Conservation (phyloP, 2,329 filamentous ascomycete genomes). For the Curvularia verruculosa region DNA sequence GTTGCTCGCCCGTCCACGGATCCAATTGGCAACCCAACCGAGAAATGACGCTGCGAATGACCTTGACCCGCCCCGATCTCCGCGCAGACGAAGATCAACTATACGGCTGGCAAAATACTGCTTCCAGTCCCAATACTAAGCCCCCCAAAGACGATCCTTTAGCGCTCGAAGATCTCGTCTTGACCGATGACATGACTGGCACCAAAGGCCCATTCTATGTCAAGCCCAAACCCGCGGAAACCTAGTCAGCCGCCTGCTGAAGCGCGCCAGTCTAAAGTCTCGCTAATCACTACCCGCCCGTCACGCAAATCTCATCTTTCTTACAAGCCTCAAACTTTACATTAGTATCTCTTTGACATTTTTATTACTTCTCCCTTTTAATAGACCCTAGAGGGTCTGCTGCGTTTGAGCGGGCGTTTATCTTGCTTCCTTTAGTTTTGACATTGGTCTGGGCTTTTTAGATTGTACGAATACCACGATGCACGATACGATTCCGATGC, state of each 20-base stretch:
- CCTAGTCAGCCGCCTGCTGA: constrained; percentile 46
- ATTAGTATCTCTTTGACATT: neutral
- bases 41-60: constrained; percentile 97
- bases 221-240: constrained; percentile 44
- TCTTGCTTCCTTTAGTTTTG: constrained; percentile 6
- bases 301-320: neutral
- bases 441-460: neutral
- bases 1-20: constrained; percentile 31
- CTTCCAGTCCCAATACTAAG: constrained; percentile 17
- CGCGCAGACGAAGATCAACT: constrained; percentile 74
- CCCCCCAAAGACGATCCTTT: constrained; percentile 57
- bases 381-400: constrained; percentile 12
- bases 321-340: neutral
- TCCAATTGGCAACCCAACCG: constrained; percentile 57
- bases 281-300: constrained; percentile 15
- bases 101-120: constrained; percentile 67
- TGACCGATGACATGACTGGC: constrained; percentile 56
- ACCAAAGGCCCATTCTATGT: constrained; percentile 55
- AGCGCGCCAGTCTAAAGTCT: constrained; percentile 45
- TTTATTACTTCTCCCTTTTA: constrained; percentile 1
- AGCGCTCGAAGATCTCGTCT: constrained; percentile 60
- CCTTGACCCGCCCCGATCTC: constrained; percentile 85
- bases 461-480: constrained; percentile 15
- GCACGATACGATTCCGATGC: constrained; percentile 19
- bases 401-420: constrained; percentile 14